phyloP scores from a whole-genome alignment of 768 basidiomycete species.

The Suillus tomentosus region DNA sequence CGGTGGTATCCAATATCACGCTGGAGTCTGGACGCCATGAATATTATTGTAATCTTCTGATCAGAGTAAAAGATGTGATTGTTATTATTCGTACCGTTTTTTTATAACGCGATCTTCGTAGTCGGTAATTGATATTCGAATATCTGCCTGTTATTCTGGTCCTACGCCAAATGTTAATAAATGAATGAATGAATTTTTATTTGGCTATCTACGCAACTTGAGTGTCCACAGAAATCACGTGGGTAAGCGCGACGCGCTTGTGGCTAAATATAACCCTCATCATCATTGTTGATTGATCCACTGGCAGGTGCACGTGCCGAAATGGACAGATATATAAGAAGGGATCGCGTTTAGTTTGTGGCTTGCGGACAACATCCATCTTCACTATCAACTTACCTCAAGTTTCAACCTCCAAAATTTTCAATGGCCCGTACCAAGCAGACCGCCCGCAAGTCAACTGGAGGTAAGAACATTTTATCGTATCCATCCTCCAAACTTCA shows the following conservation, averaged over 20 bases:
- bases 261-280: not conserved
- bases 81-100: not conserved
- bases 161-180: not conserved
- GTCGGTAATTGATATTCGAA: not conserved
- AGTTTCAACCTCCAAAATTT: constrained; percentile 1
- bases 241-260: constrained; percentile 11
- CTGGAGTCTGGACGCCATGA: not conserved
- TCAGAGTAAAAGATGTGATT: not conserved
- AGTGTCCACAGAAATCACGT: constrained; percentile 10
- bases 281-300: constrained; percentile 12
- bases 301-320: constrained; percentile 3
- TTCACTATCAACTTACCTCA: constrained; percentile 27
- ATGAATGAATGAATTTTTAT: too few species aligned
- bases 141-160: not conserved
- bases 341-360: not conserved
- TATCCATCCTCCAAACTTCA: not conserved
- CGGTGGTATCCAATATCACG: too few species aligned
- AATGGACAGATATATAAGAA: constrained; percentile 5
- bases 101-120: not conserved
- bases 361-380: constrained; percentile 5
- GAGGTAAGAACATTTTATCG: constrained; percentile 43
- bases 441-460: constrained; percentile 82
- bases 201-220: too few species aligned
- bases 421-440: constrained; percentile 77
- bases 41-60: not conserved